Percentiles rank a stretch among this genome's conserved stretches.
Conservation (phyloP, 2,329 filamentous ascomycete species). For the Claviceps maximensis region DNA sequence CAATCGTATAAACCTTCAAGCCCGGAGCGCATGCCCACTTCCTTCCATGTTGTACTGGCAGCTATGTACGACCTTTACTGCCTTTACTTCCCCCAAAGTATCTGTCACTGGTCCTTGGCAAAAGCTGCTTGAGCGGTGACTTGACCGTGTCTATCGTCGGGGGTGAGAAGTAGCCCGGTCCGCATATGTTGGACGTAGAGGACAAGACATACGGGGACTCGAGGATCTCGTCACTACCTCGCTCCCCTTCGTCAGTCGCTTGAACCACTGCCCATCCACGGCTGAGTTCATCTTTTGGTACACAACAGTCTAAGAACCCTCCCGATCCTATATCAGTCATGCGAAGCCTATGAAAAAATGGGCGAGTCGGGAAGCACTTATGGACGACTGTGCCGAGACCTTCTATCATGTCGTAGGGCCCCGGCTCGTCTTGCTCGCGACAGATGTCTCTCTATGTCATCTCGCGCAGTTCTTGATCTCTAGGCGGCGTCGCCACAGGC, state of each 20-base stretch:
- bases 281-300: slow-evolving; percentile 1
- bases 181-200: neutral
- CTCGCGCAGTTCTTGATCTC: slow-evolving; percentile 30
- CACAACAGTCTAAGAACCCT: neutral
- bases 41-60: neutral
- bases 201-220: neutral
- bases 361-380: neutral
- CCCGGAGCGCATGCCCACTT: neutral
- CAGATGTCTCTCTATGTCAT: slow-evolving; percentile 33
- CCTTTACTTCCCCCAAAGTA: neutral
- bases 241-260: neutral
- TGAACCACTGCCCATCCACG: slow-evolving; percentile 8
- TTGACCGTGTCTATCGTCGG: neutral
- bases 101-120: neutral
- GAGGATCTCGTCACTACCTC: neutral
- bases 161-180: neutral
- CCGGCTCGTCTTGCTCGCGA: slow-evolving; percentile 14
- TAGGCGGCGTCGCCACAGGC: slow-evolving; percentile 13
- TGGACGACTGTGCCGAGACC: slow-evolving; percentile 14
- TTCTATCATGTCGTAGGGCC: slow-evolving; percentile 21
- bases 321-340: neutral
- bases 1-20: neutral
- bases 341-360: neutral
- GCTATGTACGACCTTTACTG: neutral
- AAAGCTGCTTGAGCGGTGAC: neutral